Evolutionary conservation across 257 asterid genomes (phyloP).

Genomic region (Osmanthus fragrans): DNA sequence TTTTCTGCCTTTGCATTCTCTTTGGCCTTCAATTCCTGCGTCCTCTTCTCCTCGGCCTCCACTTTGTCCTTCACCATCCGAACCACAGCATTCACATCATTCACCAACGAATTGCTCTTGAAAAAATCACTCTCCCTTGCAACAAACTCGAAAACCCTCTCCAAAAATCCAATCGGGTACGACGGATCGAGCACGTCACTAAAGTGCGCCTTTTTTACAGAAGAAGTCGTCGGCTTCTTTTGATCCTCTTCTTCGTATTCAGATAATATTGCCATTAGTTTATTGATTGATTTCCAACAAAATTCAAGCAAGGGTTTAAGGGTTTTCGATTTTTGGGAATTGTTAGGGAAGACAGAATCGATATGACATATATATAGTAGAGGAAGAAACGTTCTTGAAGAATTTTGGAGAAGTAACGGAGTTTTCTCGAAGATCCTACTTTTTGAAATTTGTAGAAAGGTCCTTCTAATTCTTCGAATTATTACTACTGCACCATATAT

Average conservation of each 20-base stretch:
- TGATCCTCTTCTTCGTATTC: slow-evolving; percentile 45
- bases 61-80: slow-evolving; percentile 62
- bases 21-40: slow-evolving; percentile 23
- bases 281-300: background rate
- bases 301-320: slow-evolving; percentile 12
- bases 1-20: slow-evolving; percentile 11
- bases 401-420: background rate
- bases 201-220: slow-evolving; percentile 36
- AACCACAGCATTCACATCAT: slow-evolving; percentile 64
- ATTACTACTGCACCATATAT: too few relatives aligned
- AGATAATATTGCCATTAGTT: slow-evolving; percentile 49
- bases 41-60: slow-evolving; percentile 34
- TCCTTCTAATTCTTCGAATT: too few relatives aligned
- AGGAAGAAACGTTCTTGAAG: background rate
- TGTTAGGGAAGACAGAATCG: background rate
- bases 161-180: slow-evolving; percentile 71
- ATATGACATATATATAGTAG: background rate
- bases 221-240: slow-evolving; percentile 19
- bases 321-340: slow-evolving; percentile 6
- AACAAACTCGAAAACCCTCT: slow-evolving; percentile 56
- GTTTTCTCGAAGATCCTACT: background rate
- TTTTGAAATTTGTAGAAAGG: background rate
- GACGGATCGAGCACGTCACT: slow-evolving; percentile 55
- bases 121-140: slow-evolving; percentile 74
- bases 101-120: slow-evolving; percentile 62